Base-by-base conservation (phyloP, 1,139 yeast genomes). In the Geotrichum europaeum region DNA sequence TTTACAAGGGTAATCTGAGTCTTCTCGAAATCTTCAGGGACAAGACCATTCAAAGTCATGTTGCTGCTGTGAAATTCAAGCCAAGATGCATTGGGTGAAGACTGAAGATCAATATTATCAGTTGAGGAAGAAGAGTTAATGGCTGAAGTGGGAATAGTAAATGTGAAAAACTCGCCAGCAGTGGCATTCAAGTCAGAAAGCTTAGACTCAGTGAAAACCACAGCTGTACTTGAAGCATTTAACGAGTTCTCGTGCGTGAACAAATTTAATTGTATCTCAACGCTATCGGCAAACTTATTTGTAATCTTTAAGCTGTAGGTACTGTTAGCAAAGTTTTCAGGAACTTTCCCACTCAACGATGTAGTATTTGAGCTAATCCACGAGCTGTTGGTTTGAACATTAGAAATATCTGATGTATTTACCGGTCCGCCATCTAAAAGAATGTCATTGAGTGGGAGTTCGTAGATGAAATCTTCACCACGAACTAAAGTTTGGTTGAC, bases 241-340 rank as follows among this genome's bases (percentile, higher is more conserved):
- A 43, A 28, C 9, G 51, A 36, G 9, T 13, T 34, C 40, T 34
- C 34, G 22, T 34, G 24, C 2, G 49, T 30, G 7, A 18, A 25
- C 5, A 75, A 56, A 75, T 65, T 79, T 78, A 74, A 82, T 81
- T 57, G 82, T 83, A 69, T 89, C 68, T 79, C 79, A 15, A 91
- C 86, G 1, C 80, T 73, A 72, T 91, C 91, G 4, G 84, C 84
- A 70, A 76, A 89, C 9, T 75, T 72, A 71, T 90, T 96, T 53
- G 75, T 74, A 54, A 91, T 77, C 0, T 82, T 79, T 68, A 89
- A 84, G 32, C 68, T 67, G 25, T 69, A 69, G 2, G 79, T 76
- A 71, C 73, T 57, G 43, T 79, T 74, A 28, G 78, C 73, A 25
- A 76, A 71, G 51, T 73, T 70, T 4, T 85, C 80, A 0, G 79